Evolutionary conservation across 371 early-diverging fungal genomes (phyloP), one percentile per base, ranked within the genome.

Genomic region (Ordospora pajunii): DNA sequence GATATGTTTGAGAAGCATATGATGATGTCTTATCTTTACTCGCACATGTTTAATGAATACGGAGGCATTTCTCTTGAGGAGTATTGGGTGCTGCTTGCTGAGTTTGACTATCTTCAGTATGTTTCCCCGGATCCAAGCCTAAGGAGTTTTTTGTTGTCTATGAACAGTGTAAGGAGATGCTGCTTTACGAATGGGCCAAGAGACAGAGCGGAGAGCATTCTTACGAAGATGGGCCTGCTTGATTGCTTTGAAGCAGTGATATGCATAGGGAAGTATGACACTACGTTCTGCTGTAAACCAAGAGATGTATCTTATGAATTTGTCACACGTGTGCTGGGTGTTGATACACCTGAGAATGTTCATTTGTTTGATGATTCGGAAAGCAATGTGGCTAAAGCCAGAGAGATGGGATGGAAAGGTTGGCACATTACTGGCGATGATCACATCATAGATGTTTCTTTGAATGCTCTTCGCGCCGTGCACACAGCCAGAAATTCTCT

Each of bases 361-460:
- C 62, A 58, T 40, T 80, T 80, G 42, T 77, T 80, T 50, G 80
- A 80, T 42, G 80, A 80, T 53, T 37, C 64, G 0, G 12, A 51
- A 1, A 72, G 14, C 2, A 80, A 80, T 51, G 68, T 80, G 19
- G 7, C 42, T 6, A 46, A 11, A 17, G 80, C 76, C 8, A 54
- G 12, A 10, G 48, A 37, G 37, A 10, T 44, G 4, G 80, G 80
- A 25, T 80, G 80, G 80, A 75, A 69, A 9, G 74, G 21, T 11
- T 12, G 8, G 14, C 37, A 37, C 14, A 58, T 58, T 14, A 58
- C 22, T 37, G 17, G n/a, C 7, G 58, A 58, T 1, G 12, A 17
- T 7, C 27, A 58, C 14, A 58, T 58, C 17, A 27, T 58, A 12
- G 37, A 58, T 37, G 58, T 58, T 19, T 58, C 58, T 32, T 32